Percentiles rank a stretch among this genome's conserved stretches.
Conservation (phyloP, 257 asterid genomes). For the Euphrasia confusa region DNA sequence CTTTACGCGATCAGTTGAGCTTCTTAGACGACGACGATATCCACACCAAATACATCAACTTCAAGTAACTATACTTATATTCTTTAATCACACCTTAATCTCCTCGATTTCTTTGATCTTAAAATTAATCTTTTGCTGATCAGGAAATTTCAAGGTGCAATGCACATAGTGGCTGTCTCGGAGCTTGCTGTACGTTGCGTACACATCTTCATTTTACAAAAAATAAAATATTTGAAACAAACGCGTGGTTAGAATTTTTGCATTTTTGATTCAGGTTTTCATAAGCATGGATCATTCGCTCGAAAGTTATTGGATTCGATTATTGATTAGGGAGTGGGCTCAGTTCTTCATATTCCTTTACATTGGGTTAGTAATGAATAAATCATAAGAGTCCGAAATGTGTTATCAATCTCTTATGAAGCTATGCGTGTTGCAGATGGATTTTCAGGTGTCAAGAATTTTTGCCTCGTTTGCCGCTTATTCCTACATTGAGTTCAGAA, state of each 20-base stretch:
- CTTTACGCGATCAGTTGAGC: conserved; percentile 62
- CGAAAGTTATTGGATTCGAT: conserved; percentile 69
- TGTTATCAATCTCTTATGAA: conserved; percentile 4
- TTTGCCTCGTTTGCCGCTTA: conserved; percentile 69
- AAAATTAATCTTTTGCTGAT: background rate
- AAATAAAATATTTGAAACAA: background rate
- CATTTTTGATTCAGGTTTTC: conserved; percentile 45
- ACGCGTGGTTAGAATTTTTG: background rate
- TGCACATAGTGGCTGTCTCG: conserved; percentile 67
- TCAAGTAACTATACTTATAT: conserved; percentile 47
- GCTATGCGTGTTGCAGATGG: conserved; percentile 45
- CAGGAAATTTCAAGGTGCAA: conserved; percentile 88
- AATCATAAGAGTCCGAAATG: background rate
- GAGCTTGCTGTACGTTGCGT: conserved; percentile 66
- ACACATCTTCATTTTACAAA: background rate
- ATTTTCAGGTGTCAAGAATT: conserved; percentile 65
- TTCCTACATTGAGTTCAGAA: conserved; percentile 51
- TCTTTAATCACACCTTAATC: background rate
- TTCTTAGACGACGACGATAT: conserved; percentile 63
- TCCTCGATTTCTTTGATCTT: background rate
- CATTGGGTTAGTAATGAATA: conserved; percentile 54
- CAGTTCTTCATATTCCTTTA: conserved; percentile 62
- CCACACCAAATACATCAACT: conserved; percentile 65
- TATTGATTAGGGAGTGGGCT: conserved; percentile 81
- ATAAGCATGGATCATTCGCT: conserved; percentile 52